Conservation (phyloP, 192 early-diverging fungal species). For the Phlyctochytrium planicorne region DNA sequence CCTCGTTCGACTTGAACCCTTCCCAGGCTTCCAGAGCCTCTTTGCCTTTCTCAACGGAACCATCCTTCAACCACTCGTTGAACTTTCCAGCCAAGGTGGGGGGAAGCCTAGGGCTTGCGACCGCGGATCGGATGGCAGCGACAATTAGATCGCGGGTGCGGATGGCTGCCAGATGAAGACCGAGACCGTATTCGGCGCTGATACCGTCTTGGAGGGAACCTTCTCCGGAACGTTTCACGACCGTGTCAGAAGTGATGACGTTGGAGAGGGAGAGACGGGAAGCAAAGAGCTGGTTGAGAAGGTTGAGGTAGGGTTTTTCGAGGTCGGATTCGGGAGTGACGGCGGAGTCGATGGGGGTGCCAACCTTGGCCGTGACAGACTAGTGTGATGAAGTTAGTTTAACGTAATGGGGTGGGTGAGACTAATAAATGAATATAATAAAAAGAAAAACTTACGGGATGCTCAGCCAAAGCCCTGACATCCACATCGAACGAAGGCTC, state of each 20-base stretch:
- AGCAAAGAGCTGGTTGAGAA: constrained; percentile 77
- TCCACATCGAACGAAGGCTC: not conserved
- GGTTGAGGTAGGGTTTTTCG: constrained; percentile 77
- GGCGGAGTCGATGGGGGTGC: constrained; percentile 13
- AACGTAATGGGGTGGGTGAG: not conserved
- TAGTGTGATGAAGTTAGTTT: not conserved
- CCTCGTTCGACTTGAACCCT: constrained; percentile 18
- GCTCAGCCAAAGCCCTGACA: not conserved
- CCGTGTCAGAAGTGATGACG: constrained; percentile 64
- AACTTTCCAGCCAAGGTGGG: not conserved
- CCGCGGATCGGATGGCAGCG: constrained; percentile 54
- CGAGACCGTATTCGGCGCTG: constrained; percentile 89
- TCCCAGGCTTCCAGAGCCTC: constrained; percentile 49
- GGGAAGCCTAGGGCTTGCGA: constrained; percentile 29
- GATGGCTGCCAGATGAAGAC: constrained; percentile 66
- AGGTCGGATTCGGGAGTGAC: constrained; percentile 41
- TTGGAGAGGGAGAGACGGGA: constrained; percentile 79
- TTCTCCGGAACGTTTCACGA: constrained; percentile 34
- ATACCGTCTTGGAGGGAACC: constrained; percentile 33
- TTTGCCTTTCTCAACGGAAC: constrained; percentile 27
- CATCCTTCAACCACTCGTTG: not conserved
- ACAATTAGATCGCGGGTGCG: constrained; percentile 68
- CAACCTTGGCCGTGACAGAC: not conserved
- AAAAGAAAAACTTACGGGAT: too few species aligned
- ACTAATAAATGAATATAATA: not conserved